Evolutionary conservation across 495 filamentous ascomycete species (phyloP).

Genomic region (Cudoniella acicularis): DNA sequence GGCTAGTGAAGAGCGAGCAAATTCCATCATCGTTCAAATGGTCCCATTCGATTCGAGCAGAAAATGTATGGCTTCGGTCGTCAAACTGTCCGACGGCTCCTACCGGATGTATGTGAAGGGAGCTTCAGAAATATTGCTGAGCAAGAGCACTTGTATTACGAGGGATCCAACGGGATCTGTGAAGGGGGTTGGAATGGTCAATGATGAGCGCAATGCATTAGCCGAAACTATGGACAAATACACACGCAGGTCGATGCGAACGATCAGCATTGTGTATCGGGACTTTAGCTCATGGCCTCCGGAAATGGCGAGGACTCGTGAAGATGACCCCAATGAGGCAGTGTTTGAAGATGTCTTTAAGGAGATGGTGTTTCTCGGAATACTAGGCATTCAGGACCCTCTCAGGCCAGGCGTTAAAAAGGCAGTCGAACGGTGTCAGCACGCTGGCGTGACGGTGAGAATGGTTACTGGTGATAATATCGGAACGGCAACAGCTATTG

Average conservation of each 20-base stretch:
- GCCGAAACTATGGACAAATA: slow-evolving; percentile 74
- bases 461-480: slow-evolving; percentile 94
- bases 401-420: slow-evolving; percentile 69
- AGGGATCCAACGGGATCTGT: slow-evolving; percentile 62
- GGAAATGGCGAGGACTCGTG: slow-evolving; percentile 55
- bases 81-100: slow-evolving; percentile 58
- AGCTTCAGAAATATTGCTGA: slow-evolving; percentile 79
- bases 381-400: slow-evolving; percentile 79
- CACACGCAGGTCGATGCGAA: slow-evolving; percentile 76
- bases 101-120: slow-evolving; percentile 79
- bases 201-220: slow-evolving; percentile 56
- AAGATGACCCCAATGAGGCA: slow-evolving; percentile 47
- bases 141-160: slow-evolving; percentile 67
- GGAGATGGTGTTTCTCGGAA: slow-evolving; percentile 62
- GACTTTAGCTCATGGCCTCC: slow-evolving; percentile 91
- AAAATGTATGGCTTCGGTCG: slow-evolving; percentile 83
- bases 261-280: slow-evolving; percentile 80
- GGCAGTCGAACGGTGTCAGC: slow-evolving; percentile 69
- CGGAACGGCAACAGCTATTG: slow-evolving; percentile 81
- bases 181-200: slow-evolving; percentile 48
- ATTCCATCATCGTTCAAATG: slow-evolving; percentile 65
- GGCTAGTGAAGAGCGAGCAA: slow-evolving; percentile 63
- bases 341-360: slow-evolving; percentile 64
- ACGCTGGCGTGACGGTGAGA: slow-evolving; percentile 77
- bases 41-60: slow-evolving; percentile 82